Evolutionary conservation across 2,329 filamentous ascomycete species (phyloP).

Genomic region (Didymella glomerata): DNA sequence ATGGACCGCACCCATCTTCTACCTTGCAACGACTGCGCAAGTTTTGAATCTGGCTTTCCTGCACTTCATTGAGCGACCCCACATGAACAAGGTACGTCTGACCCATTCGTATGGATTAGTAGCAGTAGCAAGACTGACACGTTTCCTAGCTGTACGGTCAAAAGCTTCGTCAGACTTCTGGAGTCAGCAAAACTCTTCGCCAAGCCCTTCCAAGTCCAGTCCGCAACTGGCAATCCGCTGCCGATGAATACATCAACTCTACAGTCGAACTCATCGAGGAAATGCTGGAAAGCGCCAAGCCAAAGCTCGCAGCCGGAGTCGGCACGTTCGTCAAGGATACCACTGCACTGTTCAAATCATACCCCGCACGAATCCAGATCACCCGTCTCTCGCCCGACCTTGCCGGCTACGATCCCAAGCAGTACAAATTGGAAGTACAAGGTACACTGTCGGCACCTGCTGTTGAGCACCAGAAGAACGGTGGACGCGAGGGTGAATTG

Average conservation of each 20-base stretch:
- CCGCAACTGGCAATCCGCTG: constrained; percentile 81
- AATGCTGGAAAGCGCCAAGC: constrained; percentile 82
- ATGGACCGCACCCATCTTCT: constrained; percentile 85
- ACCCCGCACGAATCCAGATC: constrained; percentile 85
- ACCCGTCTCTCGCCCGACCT: constrained; percentile 81
- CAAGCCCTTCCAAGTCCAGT: constrained; percentile 84
- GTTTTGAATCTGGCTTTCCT: constrained; percentile 87
- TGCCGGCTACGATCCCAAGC: constrained; percentile 77
- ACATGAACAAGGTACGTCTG: constrained; percentile 74
- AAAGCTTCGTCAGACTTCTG: constrained; percentile 83
- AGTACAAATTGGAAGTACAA: constrained; percentile 80
- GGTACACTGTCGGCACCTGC: constrained; percentile 64
- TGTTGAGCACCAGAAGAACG: constrained; percentile 66
- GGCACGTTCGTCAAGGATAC: constrained; percentile 89
- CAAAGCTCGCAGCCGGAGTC: constrained; percentile 85
- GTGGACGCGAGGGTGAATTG: constrained; percentile 76
- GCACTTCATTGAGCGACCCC: constrained; percentile 90
- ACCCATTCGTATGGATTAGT: not conserved
- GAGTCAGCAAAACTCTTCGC: constrained; percentile 89
- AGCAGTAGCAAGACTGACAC: not conserved
- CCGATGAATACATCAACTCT: constrained; percentile 87
- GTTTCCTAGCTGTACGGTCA: constrained; percentile 75
- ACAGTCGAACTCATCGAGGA: constrained; percentile 91
- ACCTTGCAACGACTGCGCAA: constrained; percentile 85
- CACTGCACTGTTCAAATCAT: constrained; percentile 85